A percentile compares a stretch with the other conserved stretches of the same genome.
Conservation (phyloP, 2,329 filamentous ascomycete species). For the Aspergillus amoenus region DNA sequence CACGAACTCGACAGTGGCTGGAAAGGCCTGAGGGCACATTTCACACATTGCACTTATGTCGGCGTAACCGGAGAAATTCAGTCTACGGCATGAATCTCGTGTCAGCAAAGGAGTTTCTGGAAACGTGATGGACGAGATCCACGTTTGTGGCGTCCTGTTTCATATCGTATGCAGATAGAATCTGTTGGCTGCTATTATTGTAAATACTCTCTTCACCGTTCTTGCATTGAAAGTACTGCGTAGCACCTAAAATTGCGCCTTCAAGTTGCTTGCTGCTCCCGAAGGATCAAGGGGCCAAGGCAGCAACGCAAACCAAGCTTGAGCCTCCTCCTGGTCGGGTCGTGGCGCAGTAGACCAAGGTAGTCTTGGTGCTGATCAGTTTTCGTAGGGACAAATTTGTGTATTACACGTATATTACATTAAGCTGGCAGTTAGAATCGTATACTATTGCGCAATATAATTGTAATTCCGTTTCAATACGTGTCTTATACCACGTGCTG, state of each 20-base stretch:
- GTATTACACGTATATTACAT: not conserved
- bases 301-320: not conserved
- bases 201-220: not conserved
- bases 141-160: conserved; percentile 11
- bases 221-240: not conserved
- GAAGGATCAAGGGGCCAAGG: not conserved
- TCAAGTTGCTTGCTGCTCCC: not conserved
- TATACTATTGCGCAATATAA: not conserved
- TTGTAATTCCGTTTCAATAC: not conserved
- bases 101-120: conserved; percentile 22
- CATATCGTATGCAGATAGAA: conserved; percentile 18
- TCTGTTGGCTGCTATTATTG: conserved; percentile 12
- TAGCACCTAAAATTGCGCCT: not conserved
- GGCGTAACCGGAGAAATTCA: conserved; percentile 25
- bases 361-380: not conserved
- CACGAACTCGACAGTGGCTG: not conserved
- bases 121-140: conserved; percentile 16
- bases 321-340: not conserved
- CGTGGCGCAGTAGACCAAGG: not conserved
- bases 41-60: conserved; percentile 21
- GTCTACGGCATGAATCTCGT: conserved; percentile 19
- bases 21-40: conserved; percentile 1
- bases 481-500: conserved; percentile 6
- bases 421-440: not conserved
- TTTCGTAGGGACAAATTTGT: not conserved